A percentile compares a stretch with the other conserved stretches of the same genome.
Evolutionary conservation across 495 filamentous ascomycete genomes (phyloP).

Genomic region (Aspergillus steynii): DNA sequence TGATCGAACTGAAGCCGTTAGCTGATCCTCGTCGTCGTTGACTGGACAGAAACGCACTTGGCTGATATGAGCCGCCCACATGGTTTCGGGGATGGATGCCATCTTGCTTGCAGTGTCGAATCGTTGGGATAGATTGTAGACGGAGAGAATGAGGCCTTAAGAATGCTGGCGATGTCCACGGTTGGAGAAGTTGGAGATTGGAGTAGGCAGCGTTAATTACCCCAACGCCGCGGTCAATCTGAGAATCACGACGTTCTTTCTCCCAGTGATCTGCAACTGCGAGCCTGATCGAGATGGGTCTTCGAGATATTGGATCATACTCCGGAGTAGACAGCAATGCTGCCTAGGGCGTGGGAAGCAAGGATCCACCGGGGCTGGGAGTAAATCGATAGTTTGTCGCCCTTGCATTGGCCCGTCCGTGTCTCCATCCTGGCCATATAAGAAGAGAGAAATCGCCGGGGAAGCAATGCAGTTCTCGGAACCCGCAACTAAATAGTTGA

Average conservation of each 20-base stretch:
- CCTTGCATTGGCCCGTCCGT: not conserved
- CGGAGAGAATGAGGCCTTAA: not conserved
- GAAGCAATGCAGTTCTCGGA: not conserved
- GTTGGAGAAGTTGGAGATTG: not conserved
- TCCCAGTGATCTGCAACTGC: not conserved
- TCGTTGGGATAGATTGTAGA: no score
- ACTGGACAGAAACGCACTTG: not conserved
- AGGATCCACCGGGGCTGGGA: not conserved
- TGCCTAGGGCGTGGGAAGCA: not conserved
- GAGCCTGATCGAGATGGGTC: not conserved
- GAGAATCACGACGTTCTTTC: not conserved
- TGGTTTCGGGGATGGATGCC: not conserved
- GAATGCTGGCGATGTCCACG: not conserved
- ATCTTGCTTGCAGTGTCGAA: not conserved
- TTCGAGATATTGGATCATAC: not conserved
- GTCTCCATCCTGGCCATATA: not conserved
- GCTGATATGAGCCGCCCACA: slow-evolving; percentile 6
- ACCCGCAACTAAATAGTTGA: no score
- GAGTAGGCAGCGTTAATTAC: not conserved
- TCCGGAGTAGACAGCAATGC: not conserved
- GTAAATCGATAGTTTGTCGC: not conserved
- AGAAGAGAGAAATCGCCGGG: not conserved
- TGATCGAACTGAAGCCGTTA: slow-evolving; percentile 38
- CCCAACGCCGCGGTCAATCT: not conserved
- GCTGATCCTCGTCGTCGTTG: no score